These are phyloP conservation scores for Wolfiporia cocos DNA, from an alignment of 1,284 basidiomycete species.

Conservation along the genomic window DNA sequence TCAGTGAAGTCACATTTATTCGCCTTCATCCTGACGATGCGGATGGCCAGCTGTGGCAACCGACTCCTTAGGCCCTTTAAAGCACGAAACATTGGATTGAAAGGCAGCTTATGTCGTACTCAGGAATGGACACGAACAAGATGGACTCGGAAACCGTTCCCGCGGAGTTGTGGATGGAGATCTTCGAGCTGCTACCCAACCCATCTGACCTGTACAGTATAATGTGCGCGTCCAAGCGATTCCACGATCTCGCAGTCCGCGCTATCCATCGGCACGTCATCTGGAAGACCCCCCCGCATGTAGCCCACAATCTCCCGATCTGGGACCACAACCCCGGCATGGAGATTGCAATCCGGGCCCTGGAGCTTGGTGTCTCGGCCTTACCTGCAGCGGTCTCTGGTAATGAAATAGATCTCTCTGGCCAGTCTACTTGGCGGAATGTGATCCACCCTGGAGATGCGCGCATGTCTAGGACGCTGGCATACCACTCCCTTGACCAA, in stretches of 20 bases:
- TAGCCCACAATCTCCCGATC: conserved; percentile 15
- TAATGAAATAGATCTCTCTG: conserved; percentile 10
- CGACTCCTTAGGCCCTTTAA: no score
- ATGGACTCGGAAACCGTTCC: conserved; percentile 17
- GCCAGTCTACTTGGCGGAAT: neutral
- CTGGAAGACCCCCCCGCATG: conserved; percentile 25
- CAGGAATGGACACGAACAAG: no score
- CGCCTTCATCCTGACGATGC: no score
- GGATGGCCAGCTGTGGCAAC: no score
- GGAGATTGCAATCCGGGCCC: conserved; percentile 14
- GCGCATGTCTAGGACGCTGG: neutral
- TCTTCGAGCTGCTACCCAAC: conserved; percentile 24
- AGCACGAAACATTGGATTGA: no score
- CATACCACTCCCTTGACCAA: neutral
- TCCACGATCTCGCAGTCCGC: conserved; percentile 26
- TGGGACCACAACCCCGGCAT: conserved; percentile 17
- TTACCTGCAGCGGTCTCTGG: conserved; percentile 13
- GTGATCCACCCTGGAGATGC: neutral
- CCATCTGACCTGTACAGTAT: conserved; percentile 27
- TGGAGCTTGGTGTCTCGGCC: conserved; percentile 18
- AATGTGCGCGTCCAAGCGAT: conserved; percentile 25
- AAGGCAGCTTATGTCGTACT: no score
- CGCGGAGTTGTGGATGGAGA: conserved; percentile 26
- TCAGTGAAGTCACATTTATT: no score
- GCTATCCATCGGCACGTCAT: conserved; percentile 31